These are phyloP conservation scores for Kazachstania taianensis DNA, from an alignment of 805 yeast species.

Conservation along the genomic window DNA sequence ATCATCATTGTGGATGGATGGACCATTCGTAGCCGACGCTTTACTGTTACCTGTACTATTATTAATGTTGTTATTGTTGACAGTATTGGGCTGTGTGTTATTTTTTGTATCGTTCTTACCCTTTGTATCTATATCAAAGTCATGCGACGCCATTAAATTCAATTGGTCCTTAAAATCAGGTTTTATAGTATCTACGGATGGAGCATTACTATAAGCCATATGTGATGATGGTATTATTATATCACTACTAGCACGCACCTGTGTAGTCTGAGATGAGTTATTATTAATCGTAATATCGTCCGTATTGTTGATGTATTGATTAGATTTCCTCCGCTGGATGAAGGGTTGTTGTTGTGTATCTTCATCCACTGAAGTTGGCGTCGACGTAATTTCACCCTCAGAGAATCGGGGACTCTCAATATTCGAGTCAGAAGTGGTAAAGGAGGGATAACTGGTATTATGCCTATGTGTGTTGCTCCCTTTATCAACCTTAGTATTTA, in stretches of 20 bases:
- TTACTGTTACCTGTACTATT: no score
- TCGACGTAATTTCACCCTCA: conserved; percentile 9
- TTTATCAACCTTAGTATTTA: no score
- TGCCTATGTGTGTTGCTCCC: conserved; percentile 9
- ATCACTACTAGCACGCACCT: not conserved
- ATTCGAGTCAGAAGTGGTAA: conserved; percentile 19
- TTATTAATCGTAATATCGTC: not conserved
- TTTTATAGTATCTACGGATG: not conserved
- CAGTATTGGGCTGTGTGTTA: no score
- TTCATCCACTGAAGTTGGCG: conserved; percentile 10
- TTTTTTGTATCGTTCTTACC: no score
- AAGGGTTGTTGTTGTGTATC: not conserved
- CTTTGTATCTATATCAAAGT: no score
- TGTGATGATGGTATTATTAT: not conserved
- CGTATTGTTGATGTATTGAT: not conserved
- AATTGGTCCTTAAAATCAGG: not conserved
- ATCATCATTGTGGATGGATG: no score
- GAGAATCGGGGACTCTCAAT: conserved; percentile 17
- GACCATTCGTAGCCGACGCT: no score
- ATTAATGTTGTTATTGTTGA: no score
- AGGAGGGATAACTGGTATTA: conserved; percentile 14
- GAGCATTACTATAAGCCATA: not conserved
- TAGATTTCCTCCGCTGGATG: no score
- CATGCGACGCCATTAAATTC: conserved; percentile 1
- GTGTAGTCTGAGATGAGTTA: not conserved